These are phyloP conservation scores for Calonectria leucothoes DNA, from an alignment of 2,329 filamentous ascomycete species.

Conservation along the genomic window DNA sequence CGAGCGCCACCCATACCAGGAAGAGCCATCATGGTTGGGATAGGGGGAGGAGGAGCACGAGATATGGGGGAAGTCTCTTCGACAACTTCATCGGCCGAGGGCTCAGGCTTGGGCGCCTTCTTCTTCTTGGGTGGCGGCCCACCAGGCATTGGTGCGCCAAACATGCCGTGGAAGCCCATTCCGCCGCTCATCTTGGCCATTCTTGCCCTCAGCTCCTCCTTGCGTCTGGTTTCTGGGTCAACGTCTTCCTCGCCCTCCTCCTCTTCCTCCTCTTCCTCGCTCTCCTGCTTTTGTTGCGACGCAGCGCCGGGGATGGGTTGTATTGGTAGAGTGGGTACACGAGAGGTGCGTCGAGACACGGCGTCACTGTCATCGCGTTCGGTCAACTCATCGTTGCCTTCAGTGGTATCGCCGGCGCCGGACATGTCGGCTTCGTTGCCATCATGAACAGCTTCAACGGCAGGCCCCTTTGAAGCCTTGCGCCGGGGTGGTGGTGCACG, in stretches of 20 bases:
- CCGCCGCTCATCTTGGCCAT: conserved; percentile 99
- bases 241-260: conserved; percentile 85
- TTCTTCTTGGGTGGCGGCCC: conserved; percentile 63
- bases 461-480: conserved; percentile 61
- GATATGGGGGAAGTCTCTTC: conserved; percentile 57
- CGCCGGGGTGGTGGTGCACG: conserved; percentile 60
- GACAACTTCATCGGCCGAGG: conserved; percentile 55
- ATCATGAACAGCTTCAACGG: conserved; percentile 61
- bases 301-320: conserved; percentile 35
- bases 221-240: conserved; percentile 86
- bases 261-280: conserved; percentile 73
- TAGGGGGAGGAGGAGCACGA: conserved; percentile 59
- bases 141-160: conserved; percentile 79
- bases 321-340: conserved; percentile 50
- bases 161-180: conserved; percentile 97
- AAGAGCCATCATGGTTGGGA: conserved; percentile 72
- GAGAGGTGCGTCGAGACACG: conserved; percentile 54
- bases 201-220: conserved; percentile 88
- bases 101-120: conserved; percentile 59
- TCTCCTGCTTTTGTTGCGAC: conserved; percentile 57
- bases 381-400: conserved; percentile 70
- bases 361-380: conserved; percentile 83
- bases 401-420: conserved; percentile 72
- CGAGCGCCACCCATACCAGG: conserved; percentile 77
- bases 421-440: conserved; percentile 75